phyloP scores from a whole-genome alignment of 352 stramenopile species.

The Phytophthora niederhauseri region DNA sequence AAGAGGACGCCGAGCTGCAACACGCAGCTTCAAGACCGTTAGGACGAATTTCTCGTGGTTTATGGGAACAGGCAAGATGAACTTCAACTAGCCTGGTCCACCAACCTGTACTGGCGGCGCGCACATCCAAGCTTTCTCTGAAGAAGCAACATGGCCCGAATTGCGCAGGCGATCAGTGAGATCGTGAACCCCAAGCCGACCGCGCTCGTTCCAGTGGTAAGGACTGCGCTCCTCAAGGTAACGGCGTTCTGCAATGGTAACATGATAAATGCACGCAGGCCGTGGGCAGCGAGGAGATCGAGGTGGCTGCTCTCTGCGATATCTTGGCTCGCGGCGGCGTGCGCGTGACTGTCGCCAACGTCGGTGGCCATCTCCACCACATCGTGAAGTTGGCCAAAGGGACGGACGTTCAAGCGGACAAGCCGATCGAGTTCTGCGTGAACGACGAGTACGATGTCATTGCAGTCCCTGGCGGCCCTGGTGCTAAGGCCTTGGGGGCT shows the following conservation, averaged over 20 bases:
- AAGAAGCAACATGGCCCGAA: conserved; percentile 42
- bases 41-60: conserved; percentile 3
- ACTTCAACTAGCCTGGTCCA: not conserved
- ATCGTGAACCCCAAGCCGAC: conserved; percentile 71
- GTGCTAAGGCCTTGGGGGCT: conserved; percentile 53
- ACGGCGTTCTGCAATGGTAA: not conserved
- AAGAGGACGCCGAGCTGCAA: not conserved
- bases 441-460: conserved; percentile 70
- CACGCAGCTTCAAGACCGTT: conserved; percentile 35
- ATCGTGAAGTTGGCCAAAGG: conserved; percentile 63
- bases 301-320: conserved; percentile 54
- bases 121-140: conserved; percentile 4
- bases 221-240: not conserved
- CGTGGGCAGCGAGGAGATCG: conserved; percentile 68
- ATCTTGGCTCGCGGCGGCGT: conserved; percentile 65
- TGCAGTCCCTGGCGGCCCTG: conserved; percentile 61
- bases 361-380: conserved; percentile 53
- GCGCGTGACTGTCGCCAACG: conserved; percentile 64
- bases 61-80: conserved; percentile 6
- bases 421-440: conserved; percentile 62
- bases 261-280: conserved; percentile 30
- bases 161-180: conserved; percentile 56
- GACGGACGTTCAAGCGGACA: conserved; percentile 64
- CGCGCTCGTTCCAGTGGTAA: conserved; percentile 66
- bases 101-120: not conserved